Percentiles rank a stretch among this genome's conserved stretches.
Evolutionary conservation across 1,284 basidiomycete genomes (phyloP).

Genomic region (Malassezia vespertilionis): DNA sequence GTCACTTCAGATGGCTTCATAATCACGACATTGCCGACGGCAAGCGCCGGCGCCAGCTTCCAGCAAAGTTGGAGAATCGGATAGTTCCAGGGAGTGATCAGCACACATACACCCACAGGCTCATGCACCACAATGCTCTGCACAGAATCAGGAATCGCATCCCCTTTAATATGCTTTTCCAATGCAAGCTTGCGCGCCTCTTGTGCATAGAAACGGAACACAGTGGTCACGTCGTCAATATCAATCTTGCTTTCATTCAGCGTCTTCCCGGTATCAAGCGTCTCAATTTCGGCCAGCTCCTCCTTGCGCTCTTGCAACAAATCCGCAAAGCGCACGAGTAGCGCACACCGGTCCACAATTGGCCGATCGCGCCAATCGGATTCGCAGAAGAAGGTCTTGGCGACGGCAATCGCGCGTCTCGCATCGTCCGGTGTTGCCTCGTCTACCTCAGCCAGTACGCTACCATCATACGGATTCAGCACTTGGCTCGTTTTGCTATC

Average conservation of each 20-base stretch:
- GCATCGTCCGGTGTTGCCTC: slow-evolving; percentile 39
- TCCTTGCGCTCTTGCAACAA: slow-evolving; percentile 38
- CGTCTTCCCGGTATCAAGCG: slow-evolving; percentile 46
- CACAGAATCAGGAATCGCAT: slow-evolving; percentile 35
- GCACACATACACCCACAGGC: slow-evolving; percentile 44
- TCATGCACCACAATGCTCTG: slow-evolving; percentile 32
- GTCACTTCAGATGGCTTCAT: slow-evolving; percentile 48
- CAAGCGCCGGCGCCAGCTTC: slow-evolving; percentile 46
- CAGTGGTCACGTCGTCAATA: slow-evolving; percentile 44
- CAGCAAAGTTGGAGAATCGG: slow-evolving; percentile 46
- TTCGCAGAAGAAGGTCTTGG: slow-evolving; percentile 30
- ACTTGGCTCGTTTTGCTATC: slow-evolving; percentile 31
- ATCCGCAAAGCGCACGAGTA: slow-evolving; percentile 32
- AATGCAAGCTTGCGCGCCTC: slow-evolving; percentile 38
- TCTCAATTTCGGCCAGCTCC: slow-evolving; percentile 36
- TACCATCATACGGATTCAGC: slow-evolving; percentile 30
- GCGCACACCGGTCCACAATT: slow-evolving; percentile 23
- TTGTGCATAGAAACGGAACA: slow-evolving; percentile 44
- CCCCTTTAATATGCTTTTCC: slow-evolving; percentile 29
- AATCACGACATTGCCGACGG: slow-evolving; percentile 42
- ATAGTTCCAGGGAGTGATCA: slow-evolving; percentile 47
- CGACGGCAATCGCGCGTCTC: slow-evolving; percentile 28
- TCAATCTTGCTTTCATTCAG: slow-evolving; percentile 38
- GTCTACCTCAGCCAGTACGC: slow-evolving; percentile 31
- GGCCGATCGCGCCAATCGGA: slow-evolving; percentile 31